These are phyloP conservation scores for Dryas integrifolia DNA, from an alignment of 331 rosid species.

Conservation along the genomic window DNA sequence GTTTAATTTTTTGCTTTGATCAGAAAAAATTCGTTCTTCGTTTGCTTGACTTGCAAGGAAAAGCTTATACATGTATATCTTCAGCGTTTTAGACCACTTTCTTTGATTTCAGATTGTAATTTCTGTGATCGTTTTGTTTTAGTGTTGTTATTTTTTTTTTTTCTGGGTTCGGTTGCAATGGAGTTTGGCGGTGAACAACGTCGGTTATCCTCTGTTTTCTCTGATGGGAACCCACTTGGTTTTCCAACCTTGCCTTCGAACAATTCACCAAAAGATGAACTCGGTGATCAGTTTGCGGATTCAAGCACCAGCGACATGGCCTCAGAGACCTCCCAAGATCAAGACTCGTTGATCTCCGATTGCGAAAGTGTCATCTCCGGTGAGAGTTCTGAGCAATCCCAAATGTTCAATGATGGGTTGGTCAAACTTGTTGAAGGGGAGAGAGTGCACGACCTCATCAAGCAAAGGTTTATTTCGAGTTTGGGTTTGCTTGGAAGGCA, in stretches of 20 bases:
- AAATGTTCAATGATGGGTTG: conserved; percentile 22
- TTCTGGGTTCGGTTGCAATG: conserved; percentile 31
- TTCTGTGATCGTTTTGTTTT: not conserved
- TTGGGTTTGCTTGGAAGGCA: conserved; percentile 44
- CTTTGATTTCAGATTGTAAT: conserved; percentile 1
- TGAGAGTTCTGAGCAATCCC: conserved; percentile 9
- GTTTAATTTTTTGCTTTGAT: not conserved
- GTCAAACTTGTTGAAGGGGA: conserved; percentile 42
- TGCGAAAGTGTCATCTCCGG: conserved; percentile 64
- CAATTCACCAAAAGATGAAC: not conserved
- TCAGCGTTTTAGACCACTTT: not conserved
- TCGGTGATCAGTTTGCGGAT: conserved; percentile 1
- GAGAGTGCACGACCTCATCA: conserved; percentile 35
- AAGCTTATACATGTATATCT: not conserved
- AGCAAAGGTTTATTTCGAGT: conserved; percentile 37
- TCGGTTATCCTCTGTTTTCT: conserved; percentile 6
- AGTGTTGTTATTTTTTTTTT: not conserved
- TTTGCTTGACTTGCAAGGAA: conserved; percentile 11
- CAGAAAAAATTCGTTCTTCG: not conserved
- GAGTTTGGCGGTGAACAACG: conserved; percentile 23
- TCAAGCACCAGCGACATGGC: conserved; percentile 5
- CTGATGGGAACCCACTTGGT: conserved; percentile 2
- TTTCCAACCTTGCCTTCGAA: not conserved
- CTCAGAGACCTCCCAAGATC: conserved; percentile 27
- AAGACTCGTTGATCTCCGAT: conserved; percentile 55